Conservation (phyloP, 495 filamentous ascomycete genomes). For the Chaetomium tenue region DNA sequence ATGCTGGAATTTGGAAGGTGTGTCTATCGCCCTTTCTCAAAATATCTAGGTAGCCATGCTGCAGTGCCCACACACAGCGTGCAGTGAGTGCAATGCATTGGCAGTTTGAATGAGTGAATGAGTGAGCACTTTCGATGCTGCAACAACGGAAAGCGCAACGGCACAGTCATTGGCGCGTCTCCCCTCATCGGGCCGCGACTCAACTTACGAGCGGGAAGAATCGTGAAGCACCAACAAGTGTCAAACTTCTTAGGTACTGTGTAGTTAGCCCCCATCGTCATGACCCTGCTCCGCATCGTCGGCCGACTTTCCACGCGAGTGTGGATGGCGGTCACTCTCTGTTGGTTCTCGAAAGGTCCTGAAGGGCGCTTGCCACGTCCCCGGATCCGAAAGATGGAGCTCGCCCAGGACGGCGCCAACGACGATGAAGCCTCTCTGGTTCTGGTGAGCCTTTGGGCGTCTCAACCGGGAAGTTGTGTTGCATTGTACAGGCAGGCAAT, state of each 20-base stretch:
- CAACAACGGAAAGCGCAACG: neutral
- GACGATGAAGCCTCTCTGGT: neutral
- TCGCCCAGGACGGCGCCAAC: neutral
- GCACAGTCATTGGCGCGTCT: neutral
- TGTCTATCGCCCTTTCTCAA: no score
- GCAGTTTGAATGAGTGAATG: neutral
- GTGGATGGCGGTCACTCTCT: neutral
- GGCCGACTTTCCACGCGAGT: neutral
- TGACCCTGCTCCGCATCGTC: neutral
- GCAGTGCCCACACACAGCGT: neutral
- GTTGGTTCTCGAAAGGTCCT: slow-evolving; percentile 11
- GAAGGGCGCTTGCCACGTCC: slow-evolving; percentile 13
- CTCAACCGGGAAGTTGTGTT: slow-evolving; percentile 15
- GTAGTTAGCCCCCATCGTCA: no score
- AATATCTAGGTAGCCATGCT: no score
- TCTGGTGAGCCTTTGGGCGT: neutral
- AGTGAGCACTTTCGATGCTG: neutral
- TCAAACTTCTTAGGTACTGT: no score
- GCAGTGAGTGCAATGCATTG: neutral
- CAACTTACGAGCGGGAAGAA: no score
- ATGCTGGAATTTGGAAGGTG: neutral
- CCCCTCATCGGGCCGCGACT: neutral
- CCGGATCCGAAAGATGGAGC: slow-evolving; percentile 4
- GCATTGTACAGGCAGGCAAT: slow-evolving; percentile 13
- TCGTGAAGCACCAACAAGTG: no score